Base-by-base conservation (phyloP, 2,329 filamentous ascomycete genomes). In the Verticillium isaacii region DNA sequence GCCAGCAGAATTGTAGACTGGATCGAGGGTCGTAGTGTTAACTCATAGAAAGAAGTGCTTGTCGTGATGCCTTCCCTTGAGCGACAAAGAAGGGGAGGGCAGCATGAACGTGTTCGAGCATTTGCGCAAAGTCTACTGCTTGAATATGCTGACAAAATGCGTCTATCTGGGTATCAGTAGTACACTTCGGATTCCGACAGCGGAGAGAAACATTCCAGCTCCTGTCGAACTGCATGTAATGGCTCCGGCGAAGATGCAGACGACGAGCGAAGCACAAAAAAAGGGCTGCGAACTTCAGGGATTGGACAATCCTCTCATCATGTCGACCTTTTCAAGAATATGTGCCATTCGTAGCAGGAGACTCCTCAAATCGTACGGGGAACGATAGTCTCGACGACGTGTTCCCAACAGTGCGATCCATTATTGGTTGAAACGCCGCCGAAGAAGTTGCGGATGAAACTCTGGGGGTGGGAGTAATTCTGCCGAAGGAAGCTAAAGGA, bases 241-340 rank as follows among this genome's bases (percentile, higher is more conserved):
- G 25, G 25, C 25, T 25, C 12, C 25, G 29, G 32, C 17, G 7
- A 59, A 4, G 57, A 34, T 14, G 25, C 2, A 34, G n/a, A 25
- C 12, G 3, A 2, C 37, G 32, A 11, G n/a, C n/a, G 9, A 32
- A 14, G 14, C 29, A 7, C 19, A 52, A 9, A 25, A 9, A 25
- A 37, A 60, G 8, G 64, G 64, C 2, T 72, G 80, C 5, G 88
- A 90, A 67, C 72, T 90, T 0, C 83, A 85, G 0, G 85, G 87
- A 0, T 84, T 77, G 0, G 89, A 86, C 70, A 87, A 87, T 63
- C 82, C 86, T 0, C 69, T 85, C 60, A 74, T 89, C 12, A 78
- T 90, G 25, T 25, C 25, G 25, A 25, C 25, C 2, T 23, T 23
- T 23, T 23, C 23, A 23, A 23, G 2, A 2, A 23, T 23, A 2